Base-by-base conservation (phyloP, 148 eudicot genomes). In the Tetragonia tetragonoides region DNA sequence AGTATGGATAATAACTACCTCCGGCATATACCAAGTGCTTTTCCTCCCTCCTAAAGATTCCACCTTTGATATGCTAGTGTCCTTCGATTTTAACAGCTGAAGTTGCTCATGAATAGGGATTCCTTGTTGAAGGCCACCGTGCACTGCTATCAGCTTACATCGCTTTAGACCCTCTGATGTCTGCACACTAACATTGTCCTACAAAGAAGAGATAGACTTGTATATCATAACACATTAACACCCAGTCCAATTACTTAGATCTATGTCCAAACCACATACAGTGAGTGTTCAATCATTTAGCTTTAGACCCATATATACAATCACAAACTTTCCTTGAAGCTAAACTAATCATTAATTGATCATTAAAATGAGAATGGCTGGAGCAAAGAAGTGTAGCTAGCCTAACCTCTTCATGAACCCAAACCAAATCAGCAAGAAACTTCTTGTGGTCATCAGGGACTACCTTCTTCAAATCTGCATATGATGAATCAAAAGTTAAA, bases 321-420 rank as follows among this genome's bases (percentile, higher is more conserved):
- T n/a, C n/a, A n/a, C n/a, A n/a, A n/a, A n/a, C n/a, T n/a, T n/a
- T n/a, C n/a, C n/a, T n/a, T n/a, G n/a, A n/a, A n/a, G n/a, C n/a
- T n/a, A n/a, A n/a, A n/a, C n/a, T n/a, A n/a, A n/a, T n/a, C n/a
- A n/a, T n/a, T n/a, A n/a, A n/a, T 47, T 9, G 10, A 47, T 9
- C 6, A 3, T 46, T 14, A 5, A 11, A 16, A 64, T 40, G 14
- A 54, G n/a, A 17, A 66, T n/a, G 3, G 51, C 7, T 0, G 40
- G 62, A 51, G 73, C 46, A 51, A 24, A 62, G 53, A 24, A 23
- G 64, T 41, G 12, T 59, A 70, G 78, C 37, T 59, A 70, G 78
- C 37, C 85, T 74, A 60, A 94, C 98, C 96, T 92, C 94, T 85
- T 95, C 97, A 80, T 95, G 97, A 63, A 95, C 89, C 98, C 98